Base-by-base conservation (phyloP, 768 basidiomycete species). In the Boletus rufocinnamomeus region DNA sequence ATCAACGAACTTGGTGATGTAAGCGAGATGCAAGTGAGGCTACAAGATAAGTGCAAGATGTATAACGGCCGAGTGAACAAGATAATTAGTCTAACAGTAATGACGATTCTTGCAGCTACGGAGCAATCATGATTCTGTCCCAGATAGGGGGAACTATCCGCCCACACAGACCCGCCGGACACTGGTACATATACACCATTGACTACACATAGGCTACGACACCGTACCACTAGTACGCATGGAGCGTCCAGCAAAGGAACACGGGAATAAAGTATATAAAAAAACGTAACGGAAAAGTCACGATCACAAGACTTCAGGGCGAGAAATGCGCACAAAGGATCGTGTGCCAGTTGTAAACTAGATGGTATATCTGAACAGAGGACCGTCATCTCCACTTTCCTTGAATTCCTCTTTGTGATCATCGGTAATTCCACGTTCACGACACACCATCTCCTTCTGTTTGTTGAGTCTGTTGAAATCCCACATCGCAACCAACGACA, bases 361-460 rank as follows among this genome's bases (percentile, higher is more conserved):
- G 14, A 69, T 43, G 2, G 63, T 52, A 11, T 71, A 73, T 78
- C 80, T 77, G 74, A 84, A 86, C 48, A 85, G 66, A 28, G 84
- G 85, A 47, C 81, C 82, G 51, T 78, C 75, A 62, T 81, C 81
- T 4, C 82, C 85, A 57, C 79, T 65, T 3, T 81, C 73, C 25
- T 59, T 69, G 54, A 79, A 84, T 37, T 80, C 75, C 13, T 71
- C 70, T 35, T 64, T 66, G 32, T 70, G 69, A 28, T 69, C 75
- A 6, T 72, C 67, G 21, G 75, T 74, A 48, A 86, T 81, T 6
- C 76, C 76, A 49, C 78, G 71, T 16, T 74, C 74, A 5, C 65
- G 67, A 57, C 84, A 85, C 5, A 64, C 57, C 13, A 62, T 74
- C 38, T 77, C 74, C 58, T 81, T 85, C 54, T 72, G 57, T 61